Conservation (phyloP, 2,329 filamentous ascomycete genomes). For the Penicillium sp. region DNA sequence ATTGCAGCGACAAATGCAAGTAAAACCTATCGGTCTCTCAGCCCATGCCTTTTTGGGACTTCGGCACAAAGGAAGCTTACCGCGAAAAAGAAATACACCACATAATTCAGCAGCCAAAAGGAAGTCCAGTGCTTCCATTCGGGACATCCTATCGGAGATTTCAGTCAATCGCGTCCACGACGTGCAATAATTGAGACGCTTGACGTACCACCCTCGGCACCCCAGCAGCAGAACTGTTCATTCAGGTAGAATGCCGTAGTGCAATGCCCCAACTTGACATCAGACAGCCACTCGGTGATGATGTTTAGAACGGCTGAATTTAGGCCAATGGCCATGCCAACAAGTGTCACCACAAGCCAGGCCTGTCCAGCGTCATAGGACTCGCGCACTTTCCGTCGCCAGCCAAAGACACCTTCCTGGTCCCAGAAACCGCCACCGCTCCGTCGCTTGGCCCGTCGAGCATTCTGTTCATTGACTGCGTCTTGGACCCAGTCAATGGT, state of each 20-base stretch:
- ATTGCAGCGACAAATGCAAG: slow-evolving; percentile 82
- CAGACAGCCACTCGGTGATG: slow-evolving; percentile 92
- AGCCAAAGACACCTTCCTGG: slow-evolving; percentile 67
- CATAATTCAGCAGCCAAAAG: slow-evolving; percentile 76
- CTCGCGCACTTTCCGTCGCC: slow-evolving; percentile 78
- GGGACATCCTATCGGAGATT: slow-evolving; percentile 62
- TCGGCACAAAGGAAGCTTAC: slow-evolving; percentile 48
- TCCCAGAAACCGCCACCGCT: slow-evolving; percentile 73
- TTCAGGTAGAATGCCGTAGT: slow-evolving; percentile 95
- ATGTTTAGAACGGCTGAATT: slow-evolving; percentile 95
- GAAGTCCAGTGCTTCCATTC: slow-evolving; percentile 91
- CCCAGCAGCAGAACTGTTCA: slow-evolving; percentile 97
- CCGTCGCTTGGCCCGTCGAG: slow-evolving; percentile 73
- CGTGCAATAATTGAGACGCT: neutral
- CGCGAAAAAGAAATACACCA: slow-evolving; percentile 84
- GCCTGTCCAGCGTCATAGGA: slow-evolving; percentile 95
- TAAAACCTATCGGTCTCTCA: slow-evolving; percentile 54
- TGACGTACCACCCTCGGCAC: slow-evolving; percentile 73
- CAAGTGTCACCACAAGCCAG: slow-evolving; percentile 95
- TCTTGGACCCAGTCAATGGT: slow-evolving; percentile 98
- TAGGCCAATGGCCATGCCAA: slow-evolving; percentile 85
- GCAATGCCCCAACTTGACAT: slow-evolving; percentile 96
- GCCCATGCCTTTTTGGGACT: neutral
- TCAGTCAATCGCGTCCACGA: slow-evolving; percentile 3
- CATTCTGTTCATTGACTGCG: slow-evolving; percentile 83